These are phyloP conservation scores for Colletotrichum sansevieriae DNA, from an alignment of 2,329 filamentous ascomycete genomes.

Conservation along the genomic window DNA sequence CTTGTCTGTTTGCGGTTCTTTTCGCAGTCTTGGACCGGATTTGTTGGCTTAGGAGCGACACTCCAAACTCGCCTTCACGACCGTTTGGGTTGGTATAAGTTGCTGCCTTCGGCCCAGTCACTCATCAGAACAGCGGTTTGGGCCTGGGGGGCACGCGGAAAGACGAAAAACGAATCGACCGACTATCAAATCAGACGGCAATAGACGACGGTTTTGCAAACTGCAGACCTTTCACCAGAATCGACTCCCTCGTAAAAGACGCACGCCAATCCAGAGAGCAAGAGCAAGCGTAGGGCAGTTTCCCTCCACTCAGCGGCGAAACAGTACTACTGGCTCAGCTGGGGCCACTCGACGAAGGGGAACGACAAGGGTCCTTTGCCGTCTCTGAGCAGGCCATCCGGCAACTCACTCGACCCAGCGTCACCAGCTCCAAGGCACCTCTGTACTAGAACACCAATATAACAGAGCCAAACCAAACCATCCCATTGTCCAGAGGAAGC, in stretches of 20 bases:
- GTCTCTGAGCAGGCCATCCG: conserved; percentile 23
- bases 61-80: conserved; percentile 17
- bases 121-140: background rate
- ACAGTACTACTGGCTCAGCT: conserved; percentile 24
- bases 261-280: conserved; percentile 2
- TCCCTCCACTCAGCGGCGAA: conserved; percentile 34
- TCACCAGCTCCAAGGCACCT: background rate
- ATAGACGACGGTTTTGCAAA: background rate
- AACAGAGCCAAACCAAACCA: conserved; percentile 12
- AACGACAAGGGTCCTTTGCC: conserved; percentile 35
- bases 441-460: background rate
- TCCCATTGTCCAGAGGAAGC: conserved; percentile 3
- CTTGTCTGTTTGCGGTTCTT: background rate
- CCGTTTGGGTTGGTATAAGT: conserved; percentile 34
- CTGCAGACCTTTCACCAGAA: background rate
- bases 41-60: conserved; percentile 25
- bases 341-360: conserved; percentile 32
- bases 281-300: conserved; percentile 15
- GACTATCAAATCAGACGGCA: background rate
- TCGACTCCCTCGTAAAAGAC: background rate
- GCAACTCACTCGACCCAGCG: conserved; percentile 10
- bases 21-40: background rate
- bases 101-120: background rate
- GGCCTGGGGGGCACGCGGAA: background rate
- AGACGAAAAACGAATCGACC: too few species aligned